phyloP scores from a whole-genome alignment of 2,329 filamentous ascomycete genomes.

The Raffaelea albimanens region DNA sequence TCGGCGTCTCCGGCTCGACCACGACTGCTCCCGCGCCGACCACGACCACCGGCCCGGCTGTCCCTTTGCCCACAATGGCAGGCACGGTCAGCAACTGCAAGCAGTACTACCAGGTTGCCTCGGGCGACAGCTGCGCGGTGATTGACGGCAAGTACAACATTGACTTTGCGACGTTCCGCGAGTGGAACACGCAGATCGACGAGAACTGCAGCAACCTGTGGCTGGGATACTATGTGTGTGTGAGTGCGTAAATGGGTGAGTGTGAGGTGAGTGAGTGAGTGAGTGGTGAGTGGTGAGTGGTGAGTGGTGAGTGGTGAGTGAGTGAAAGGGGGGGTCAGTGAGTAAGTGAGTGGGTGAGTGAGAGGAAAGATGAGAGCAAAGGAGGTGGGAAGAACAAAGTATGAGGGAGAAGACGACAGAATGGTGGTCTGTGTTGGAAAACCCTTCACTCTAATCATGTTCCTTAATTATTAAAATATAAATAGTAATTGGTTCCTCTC shows the following conservation, averaged over 20 bases:
- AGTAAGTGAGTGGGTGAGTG: too few relatives aligned
- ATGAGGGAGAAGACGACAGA: too few relatives aligned
- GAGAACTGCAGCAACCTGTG: constrained; percentile 13
- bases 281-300: too few relatives aligned
- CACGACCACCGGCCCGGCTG: not conserved
- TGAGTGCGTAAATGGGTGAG: not conserved
- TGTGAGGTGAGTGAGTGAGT: too few relatives aligned
- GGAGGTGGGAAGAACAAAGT: too few relatives aligned
- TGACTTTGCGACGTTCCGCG: constrained; percentile 6
- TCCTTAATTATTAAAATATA: too few relatives aligned
- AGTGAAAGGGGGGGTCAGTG: too few relatives aligned
- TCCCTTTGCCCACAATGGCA: constrained; percentile 9
- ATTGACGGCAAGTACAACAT: constrained; percentile 11
- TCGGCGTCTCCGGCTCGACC: constrained; percentile 2
- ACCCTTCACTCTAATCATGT: too few relatives aligned
- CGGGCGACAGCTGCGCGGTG: constrained; percentile 22
- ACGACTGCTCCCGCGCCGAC: not conserved
- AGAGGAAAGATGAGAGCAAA: too few relatives aligned
- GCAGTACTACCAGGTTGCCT: constrained; percentile 20
- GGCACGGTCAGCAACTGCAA: constrained; percentile 16
- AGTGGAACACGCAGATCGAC: constrained; percentile 12
- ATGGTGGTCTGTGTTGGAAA: too few relatives aligned
- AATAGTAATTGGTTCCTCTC: too few relatives aligned
- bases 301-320: too few relatives aligned
- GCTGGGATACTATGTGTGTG: constrained; percentile 14